Evolutionary conservation across 2,329 filamentous ascomycete species (phyloP), one percentile per base, ranked within the genome.

Genomic region (Rhytidhysteron rufulum): DNA sequence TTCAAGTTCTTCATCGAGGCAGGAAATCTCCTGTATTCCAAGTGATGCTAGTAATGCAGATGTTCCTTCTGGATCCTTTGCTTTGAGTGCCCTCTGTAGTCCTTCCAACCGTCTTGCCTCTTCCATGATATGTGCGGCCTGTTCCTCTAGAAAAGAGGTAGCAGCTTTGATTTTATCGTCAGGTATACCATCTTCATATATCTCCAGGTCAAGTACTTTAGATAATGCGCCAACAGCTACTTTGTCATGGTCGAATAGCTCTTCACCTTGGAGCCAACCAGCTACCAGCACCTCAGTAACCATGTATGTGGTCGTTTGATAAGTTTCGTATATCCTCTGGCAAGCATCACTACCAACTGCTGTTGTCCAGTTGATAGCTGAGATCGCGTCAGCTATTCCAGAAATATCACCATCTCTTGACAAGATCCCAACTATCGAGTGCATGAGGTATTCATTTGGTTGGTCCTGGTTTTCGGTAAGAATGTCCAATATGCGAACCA

Each of bases 1-100:
- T 3, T 42, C 34, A 4, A 64, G 37, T 15, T 62, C 58, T n/a
- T 57, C 53, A 20, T 62, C 59, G 8, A 63, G 39, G 1, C 47
- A 43, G 37, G 39, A 52, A 11, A 39, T 49, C 21, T 58, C 52
- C 7, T 54, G 37, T 11, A 62, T 40, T 3, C 53, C 54, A 6
- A 60, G 40, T 24, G 52, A 34, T 22, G 55, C 37, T 3, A 63
- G 45, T 4, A 62, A 39, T 4, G 50, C 34, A 10, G 44, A 36
- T 6, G 57, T 63, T 1, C 59, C 56, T 11, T 44, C 34, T 3
- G 57, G 56, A 43, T 64, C 60, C 33, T 41, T 46, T 10, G 21
- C 31, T 19, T 54, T 60, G 5, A 64, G 45, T 17, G 52, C 49
- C 19, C 41, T 48, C 21, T 46, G 43, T 6, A 64, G 32, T 13